Evolutionary conservation across 495 filamentous ascomycete genomes (phyloP).

Genomic region (Xylaria castorea): DNA sequence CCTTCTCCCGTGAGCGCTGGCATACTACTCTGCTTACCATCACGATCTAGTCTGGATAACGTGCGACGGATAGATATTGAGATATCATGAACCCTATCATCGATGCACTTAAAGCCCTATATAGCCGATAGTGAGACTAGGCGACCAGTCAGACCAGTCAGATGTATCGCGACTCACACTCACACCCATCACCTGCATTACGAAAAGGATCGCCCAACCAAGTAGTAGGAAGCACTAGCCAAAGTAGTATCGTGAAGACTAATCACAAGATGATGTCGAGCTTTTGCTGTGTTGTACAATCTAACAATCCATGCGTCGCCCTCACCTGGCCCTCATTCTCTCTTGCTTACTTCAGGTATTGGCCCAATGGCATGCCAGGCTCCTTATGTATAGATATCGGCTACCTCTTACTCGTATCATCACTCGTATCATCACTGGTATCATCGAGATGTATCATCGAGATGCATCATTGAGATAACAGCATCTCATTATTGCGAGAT

Average conservation of each 20-base stretch:
- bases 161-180: slow-evolving; percentile 22
- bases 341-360: background rate
- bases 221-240: slow-evolving; percentile 7
- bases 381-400: slow-evolving; percentile 20
- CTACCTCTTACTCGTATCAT: slow-evolving; percentile 7
- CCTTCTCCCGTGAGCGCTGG: slow-evolving; percentile 10
- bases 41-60: slow-evolving; percentile 16
- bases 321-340: slow-evolving; percentile 24
- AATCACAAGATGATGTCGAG: slow-evolving; percentile 17
- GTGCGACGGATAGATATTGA: background rate
- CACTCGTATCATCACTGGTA: background rate
- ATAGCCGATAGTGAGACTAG: slow-evolving; percentile 14
- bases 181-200: slow-evolving; percentile 16
- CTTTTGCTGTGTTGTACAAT: slow-evolving; percentile 25
- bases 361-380: slow-evolving; percentile 8
- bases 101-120: slow-evolving; percentile 8
- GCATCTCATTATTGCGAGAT: slow-evolving; percentile 18
- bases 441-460: background rate
- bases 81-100: slow-evolving; percentile 13
- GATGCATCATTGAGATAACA: slow-evolving; percentile 15
- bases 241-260: slow-evolving; percentile 11
- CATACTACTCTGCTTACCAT: slow-evolving; percentile 16
- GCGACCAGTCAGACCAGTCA: slow-evolving; percentile 19
- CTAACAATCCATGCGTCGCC: slow-evolving; percentile 11
- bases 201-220: slow-evolving; percentile 25